phyloP scores from a whole-genome alignment of 495 filamentous ascomycete genomes.

The Trichocladium uniseriatum region DNA sequence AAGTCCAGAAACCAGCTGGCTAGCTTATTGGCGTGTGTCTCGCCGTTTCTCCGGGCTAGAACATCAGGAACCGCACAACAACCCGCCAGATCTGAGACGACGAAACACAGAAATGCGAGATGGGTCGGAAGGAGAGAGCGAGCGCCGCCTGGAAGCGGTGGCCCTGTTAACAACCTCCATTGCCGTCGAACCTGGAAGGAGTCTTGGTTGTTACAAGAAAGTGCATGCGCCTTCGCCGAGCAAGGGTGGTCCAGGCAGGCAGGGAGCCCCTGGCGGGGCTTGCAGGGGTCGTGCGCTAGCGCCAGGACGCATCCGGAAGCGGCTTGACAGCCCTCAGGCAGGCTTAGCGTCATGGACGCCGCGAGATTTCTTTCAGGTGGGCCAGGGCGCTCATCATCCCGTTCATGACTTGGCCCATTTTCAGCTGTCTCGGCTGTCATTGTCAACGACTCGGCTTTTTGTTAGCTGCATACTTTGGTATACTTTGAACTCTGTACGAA shows the following conservation, averaged over 20 bases:
- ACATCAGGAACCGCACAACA: not conserved
- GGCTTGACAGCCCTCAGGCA: not conserved
- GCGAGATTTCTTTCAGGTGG: too few relatives aligned
- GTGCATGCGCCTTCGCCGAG: not conserved
- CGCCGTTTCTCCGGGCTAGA: too few relatives aligned
- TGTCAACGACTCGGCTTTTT: too few relatives aligned
- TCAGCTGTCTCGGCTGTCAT: too few relatives aligned
- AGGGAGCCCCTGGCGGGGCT: not conserved
- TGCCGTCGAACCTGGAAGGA: too few relatives aligned
- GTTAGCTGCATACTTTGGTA: too few relatives aligned
- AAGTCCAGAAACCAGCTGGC: slow-evolving; percentile 11
- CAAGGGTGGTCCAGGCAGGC: slow-evolving; percentile 3
- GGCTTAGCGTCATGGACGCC: too few relatives aligned
- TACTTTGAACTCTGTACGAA: too few relatives aligned
- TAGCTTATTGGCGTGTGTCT: slow-evolving; percentile 8
- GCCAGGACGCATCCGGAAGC: slow-evolving; percentile 1
- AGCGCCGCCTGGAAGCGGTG: slow-evolving; percentile 3
- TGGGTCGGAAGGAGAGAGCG: not conserved
- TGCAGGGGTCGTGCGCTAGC: not conserved
- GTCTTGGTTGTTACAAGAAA: slow-evolving; percentile 15
- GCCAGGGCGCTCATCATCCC: too few relatives aligned
- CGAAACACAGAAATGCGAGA: slow-evolving; percentile 3
- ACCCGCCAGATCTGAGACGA: slow-evolving; percentile 12
- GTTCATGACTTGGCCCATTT: too few relatives aligned
- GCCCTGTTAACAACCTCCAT: slow-evolving; percentile 1